Conservation (phyloP, 192 early-diverging fungal species). For the Coemansia sp. region DNA sequence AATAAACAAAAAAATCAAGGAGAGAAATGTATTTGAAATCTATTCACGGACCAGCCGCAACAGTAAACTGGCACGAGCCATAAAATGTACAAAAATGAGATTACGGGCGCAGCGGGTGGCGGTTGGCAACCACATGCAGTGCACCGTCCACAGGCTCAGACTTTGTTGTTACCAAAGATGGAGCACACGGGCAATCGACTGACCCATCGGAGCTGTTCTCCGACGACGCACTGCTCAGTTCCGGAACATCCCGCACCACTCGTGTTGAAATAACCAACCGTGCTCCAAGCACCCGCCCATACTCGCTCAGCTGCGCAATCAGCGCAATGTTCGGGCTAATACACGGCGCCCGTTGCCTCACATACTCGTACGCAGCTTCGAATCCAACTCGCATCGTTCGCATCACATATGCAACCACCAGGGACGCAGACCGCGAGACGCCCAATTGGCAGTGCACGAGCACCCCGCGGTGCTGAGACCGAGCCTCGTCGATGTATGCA, state of each 20-base stretch:
- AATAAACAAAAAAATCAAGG: background rate
- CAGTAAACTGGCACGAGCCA: background rate
- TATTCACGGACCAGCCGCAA: background rate
- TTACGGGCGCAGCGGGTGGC: background rate
- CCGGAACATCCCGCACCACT: background rate
- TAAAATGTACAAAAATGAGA: constrained; percentile 4
- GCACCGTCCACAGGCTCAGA: background rate
- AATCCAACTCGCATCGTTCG: constrained; percentile 58
- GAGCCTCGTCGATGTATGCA: constrained; percentile 65
- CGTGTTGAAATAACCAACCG: background rate
- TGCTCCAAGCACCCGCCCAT: constrained; percentile 25
- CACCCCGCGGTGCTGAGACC: constrained; percentile 56
- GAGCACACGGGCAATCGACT: background rate
- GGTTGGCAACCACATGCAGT: background rate
- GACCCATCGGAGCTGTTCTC: constrained; percentile 2
- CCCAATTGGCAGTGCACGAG: constrained; percentile 89
- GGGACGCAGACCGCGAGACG: constrained; percentile 80
- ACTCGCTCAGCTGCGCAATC: constrained; percentile 75
- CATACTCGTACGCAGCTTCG: constrained; percentile 71
- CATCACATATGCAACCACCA: constrained; percentile 92
- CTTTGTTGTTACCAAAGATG: background rate
- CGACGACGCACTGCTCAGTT: constrained; percentile 5
- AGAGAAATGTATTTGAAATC: background rate
- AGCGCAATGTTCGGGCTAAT: constrained; percentile 85
- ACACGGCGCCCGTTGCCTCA: constrained; percentile 63